These are phyloP conservation scores for Ulvella scutata DNA, from an alignment of 139 green algal species.

Conservation along the genomic window DNA sequence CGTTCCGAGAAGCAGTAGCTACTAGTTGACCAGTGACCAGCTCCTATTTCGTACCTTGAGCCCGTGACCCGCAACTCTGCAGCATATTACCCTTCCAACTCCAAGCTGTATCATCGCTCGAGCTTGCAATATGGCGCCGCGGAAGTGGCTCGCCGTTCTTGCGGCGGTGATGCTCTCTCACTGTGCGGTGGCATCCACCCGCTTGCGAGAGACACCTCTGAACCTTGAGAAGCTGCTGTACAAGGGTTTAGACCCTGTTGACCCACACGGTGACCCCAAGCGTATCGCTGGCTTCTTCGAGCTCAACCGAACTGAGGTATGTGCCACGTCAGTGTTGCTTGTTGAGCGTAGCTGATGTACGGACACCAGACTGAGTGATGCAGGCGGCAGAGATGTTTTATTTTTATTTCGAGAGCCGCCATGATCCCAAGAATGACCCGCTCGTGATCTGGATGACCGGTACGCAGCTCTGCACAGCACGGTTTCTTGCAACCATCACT, in stretches of 20 bases:
- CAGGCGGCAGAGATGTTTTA: constrained; percentile 71
- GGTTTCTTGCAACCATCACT: too few relatives aligned
- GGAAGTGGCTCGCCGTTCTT: too few relatives aligned
- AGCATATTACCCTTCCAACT: too few relatives aligned
- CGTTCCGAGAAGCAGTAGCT: too few relatives aligned
- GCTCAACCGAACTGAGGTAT: constrained; percentile 30
- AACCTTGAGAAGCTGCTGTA: background rate
- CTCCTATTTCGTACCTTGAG: too few relatives aligned
- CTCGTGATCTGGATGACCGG: constrained; percentile 64
- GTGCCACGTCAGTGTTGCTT: background rate
- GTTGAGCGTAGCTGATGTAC: background rate
- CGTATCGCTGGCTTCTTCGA: constrained; percentile 52
- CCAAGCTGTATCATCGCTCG: too few relatives aligned
- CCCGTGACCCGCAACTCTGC: too few relatives aligned
- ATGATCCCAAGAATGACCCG: constrained; percentile 11
- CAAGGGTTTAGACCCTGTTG: background rate
- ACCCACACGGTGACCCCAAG: constrained; percentile 6
- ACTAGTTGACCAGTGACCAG: too few relatives aligned
- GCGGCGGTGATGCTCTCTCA: too few relatives aligned
- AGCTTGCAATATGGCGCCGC: too few relatives aligned
- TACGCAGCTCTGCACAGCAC: constrained; percentile 5
- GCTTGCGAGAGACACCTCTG: background rate
- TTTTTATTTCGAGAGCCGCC: constrained; percentile 59
- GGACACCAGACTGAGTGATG: background rate
- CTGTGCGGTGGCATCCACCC: too few relatives aligned